Evolutionary conservation across 495 filamentous ascomycete genomes (phyloP).

Genomic region (Zalerion maritima): DNA sequence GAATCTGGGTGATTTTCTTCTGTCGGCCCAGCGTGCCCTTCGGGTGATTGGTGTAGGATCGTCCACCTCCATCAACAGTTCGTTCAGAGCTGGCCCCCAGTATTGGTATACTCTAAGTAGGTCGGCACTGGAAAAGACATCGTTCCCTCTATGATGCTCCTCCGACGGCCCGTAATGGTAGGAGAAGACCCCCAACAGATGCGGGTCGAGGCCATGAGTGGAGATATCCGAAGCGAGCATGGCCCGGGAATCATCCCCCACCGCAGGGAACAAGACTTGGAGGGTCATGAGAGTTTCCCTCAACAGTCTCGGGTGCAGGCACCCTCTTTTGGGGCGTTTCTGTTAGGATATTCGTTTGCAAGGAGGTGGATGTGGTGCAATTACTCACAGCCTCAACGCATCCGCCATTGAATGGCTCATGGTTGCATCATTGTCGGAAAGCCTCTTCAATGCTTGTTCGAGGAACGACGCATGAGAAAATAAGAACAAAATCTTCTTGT

Average conservation of each 20-base stretch:
- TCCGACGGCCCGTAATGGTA: slow-evolving; percentile 1
- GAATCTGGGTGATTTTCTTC: slow-evolving; percentile 6
- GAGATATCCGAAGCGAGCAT: slow-evolving; percentile 3
- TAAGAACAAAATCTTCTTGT: slow-evolving; percentile 4
- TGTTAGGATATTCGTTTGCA: background rate
- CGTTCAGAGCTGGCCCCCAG: slow-evolving; percentile 6
- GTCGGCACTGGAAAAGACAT: slow-evolving; percentile 2
- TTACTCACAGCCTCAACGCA: slow-evolving; percentile 3
- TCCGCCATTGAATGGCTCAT: background rate
- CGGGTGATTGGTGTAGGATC: slow-evolving; percentile 6
- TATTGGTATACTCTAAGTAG: slow-evolving; percentile 5
- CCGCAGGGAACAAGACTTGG: slow-evolving; percentile 3
- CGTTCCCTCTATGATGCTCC: slow-evolving; percentile 2
- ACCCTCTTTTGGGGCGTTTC: no score
- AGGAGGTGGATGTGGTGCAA: background rate
- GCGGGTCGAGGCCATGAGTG: slow-evolving; percentile 2
- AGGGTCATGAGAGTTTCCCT: slow-evolving; percentile 4
- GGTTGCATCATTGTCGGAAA: slow-evolving; percentile 1
- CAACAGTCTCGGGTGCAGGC: slow-evolving; percentile 4
- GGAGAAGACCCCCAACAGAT: slow-evolving; percentile 1
- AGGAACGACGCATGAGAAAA: slow-evolving; percentile 6
- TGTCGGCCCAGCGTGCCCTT: slow-evolving; percentile 7
- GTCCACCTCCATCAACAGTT: slow-evolving; percentile 6
- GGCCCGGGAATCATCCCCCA: slow-evolving; percentile 1
- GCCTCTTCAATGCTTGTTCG: slow-evolving; percentile 1